phyloP scores from a whole-genome alignment of 2,329 filamentous ascomycete genomes.

The Rugonectria rugulosa region DNA sequence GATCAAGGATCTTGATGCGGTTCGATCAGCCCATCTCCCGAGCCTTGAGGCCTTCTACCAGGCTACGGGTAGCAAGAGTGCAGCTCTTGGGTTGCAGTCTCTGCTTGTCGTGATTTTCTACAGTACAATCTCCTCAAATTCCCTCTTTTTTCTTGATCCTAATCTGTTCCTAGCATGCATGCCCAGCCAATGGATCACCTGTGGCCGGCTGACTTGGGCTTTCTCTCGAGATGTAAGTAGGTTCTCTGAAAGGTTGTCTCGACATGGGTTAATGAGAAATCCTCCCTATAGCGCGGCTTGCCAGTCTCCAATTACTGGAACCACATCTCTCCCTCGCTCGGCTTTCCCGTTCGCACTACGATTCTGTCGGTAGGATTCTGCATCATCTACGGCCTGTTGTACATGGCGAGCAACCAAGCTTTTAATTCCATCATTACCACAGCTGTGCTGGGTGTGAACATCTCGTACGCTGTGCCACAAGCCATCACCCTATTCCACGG shows the following conservation, averaged over 20 bases:
- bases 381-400: constrained; percentile 42
- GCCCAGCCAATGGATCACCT: constrained; percentile 42
- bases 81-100: neutral
- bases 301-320: constrained; percentile 33
- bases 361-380: constrained; percentile 37
- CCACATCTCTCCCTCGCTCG: constrained; percentile 25
- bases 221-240: constrained; percentile 42
- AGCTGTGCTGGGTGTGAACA: constrained; percentile 40
- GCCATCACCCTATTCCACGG: constrained; percentile 32
- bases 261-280: too few relatives aligned
- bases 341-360: constrained; percentile 41
- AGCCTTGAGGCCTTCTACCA: constrained; percentile 31
- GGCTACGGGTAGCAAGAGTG: constrained; percentile 18
- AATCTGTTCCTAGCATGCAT: constrained; percentile 29
- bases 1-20: constrained; percentile 39
- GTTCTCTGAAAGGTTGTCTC: too few relatives aligned
- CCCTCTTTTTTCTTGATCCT: too few relatives aligned
- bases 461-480: constrained; percentile 41
- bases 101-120: neutral
- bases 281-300: constrained; percentile 7
- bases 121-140: neutral
- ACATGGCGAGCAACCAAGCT: constrained; percentile 40
- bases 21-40: constrained; percentile 28
- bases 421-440: constrained; percentile 45
- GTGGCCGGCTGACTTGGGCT: constrained; percentile 43